A percentile compares a stretch with the other conserved stretches of the same genome.
Conservation (phyloP, 257 asterid genomes). For the Thymus mandschuricus region DNA sequence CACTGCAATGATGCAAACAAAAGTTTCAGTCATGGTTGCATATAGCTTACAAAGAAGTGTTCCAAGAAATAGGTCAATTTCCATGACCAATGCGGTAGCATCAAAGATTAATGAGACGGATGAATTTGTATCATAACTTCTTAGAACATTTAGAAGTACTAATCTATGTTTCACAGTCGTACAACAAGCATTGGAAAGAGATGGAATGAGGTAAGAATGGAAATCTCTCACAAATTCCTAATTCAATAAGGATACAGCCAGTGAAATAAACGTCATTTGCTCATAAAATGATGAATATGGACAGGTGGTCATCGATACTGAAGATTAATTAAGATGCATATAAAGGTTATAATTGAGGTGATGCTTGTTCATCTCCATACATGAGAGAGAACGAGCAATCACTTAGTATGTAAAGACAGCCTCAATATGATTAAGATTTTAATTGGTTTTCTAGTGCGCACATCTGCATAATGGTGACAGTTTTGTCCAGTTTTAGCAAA, state of each 20-base stretch:
- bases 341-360: background rate
- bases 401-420: background rate
- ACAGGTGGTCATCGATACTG: background rate
- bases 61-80: too few relatives aligned
- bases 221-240: background rate
- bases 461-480: background rate
- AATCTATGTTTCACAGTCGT: background rate
- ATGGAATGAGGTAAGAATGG: too few relatives aligned
- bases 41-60: background rate
- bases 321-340: background rate
- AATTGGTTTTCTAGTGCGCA: background rate
- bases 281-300: background rate
- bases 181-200: constrained; percentile 7
- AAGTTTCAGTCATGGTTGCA: constrained; percentile 13
- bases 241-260: background rate
- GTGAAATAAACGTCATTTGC: constrained; percentile 21
- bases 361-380: background rate
- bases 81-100: background rate
- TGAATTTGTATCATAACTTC: background rate
- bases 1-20: constrained; percentile 51
- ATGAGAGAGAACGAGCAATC: background rate
- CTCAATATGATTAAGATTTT: background rate
- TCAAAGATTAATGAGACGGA: background rate
- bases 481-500: constrained; percentile 6
- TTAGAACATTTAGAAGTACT: constrained; percentile 6